Conservation (phyloP, 441 rosid species). For the Hura crepitans region DNA sequence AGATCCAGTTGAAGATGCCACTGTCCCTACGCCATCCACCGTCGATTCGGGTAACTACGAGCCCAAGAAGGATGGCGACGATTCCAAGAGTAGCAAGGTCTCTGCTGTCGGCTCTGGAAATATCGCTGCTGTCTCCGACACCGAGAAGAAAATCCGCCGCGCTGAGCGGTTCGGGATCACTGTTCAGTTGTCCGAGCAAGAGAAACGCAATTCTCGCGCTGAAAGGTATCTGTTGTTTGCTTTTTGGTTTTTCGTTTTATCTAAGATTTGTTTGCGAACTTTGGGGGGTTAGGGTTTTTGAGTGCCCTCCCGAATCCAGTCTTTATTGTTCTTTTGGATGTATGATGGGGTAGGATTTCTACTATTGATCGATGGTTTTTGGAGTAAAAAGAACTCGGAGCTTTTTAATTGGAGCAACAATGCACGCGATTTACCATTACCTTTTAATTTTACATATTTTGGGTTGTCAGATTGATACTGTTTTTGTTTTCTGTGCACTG, state of each 20-base stretch:
- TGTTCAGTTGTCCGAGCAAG: slow-evolving; percentile 72
- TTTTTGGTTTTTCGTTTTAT: not conserved
- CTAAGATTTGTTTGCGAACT: not conserved
- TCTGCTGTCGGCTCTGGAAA: slow-evolving; percentile 24
- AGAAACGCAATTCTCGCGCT: slow-evolving; percentile 84
- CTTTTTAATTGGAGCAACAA: not conserved
- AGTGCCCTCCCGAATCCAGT: not conserved
- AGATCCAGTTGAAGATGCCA: slow-evolving; percentile 33
- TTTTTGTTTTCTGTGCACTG: not conserved
- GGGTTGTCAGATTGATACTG: not conserved
- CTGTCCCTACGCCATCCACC: slow-evolving; percentile 18
- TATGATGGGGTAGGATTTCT: too few relatives aligned
- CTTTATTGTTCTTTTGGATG: too few relatives aligned
- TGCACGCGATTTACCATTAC: not conserved
- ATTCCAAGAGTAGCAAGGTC: slow-evolving; percentile 29
- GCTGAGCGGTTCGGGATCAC: slow-evolving; percentile 86
- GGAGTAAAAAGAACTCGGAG: not conserved
- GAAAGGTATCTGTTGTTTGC: slow-evolving; percentile 47
- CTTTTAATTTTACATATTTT: not conserved
- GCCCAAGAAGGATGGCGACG: slow-evolving; percentile 31
- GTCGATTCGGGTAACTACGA: slow-evolving; percentile 6
- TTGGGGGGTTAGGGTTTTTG: slow-evolving; percentile 20
- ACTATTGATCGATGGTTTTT: too few relatives aligned
- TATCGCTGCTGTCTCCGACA: slow-evolving; percentile 37
- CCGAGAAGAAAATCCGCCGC: slow-evolving; percentile 75